A percentile compares a stretch with the other conserved stretches of the same genome.
Conservation (phyloP, 2,329 filamentous ascomycete species). For the Xylariomycetidae sp. region DNA sequence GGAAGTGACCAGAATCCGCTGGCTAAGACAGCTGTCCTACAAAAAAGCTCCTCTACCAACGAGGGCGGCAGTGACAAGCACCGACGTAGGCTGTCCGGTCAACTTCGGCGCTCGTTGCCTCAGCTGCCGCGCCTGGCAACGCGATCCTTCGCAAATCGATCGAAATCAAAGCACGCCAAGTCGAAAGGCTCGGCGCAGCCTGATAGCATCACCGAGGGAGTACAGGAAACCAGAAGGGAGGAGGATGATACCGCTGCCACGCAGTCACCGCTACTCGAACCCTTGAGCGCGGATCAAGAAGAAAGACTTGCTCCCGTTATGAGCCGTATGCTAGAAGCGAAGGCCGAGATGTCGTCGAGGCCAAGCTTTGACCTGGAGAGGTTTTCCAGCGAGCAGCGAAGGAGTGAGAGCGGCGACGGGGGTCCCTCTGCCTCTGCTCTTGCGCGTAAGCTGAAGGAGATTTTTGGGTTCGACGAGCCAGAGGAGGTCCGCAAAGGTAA, state of each 20-base stretch:
- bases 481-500: conserved; percentile 78
- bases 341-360: conserved; percentile 54
- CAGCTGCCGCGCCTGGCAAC: conserved; percentile 44
- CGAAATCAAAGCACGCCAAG: conserved; percentile 35
- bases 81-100: conserved; percentile 56
- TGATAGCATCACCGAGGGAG: conserved; percentile 13
- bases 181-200: conserved; percentile 31
- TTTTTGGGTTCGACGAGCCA: conserved; percentile 73
- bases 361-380: conserved; percentile 52
- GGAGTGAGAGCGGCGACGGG: conserved; percentile 26
- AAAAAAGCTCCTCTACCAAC: conserved; percentile 24
- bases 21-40: conserved; percentile 26
- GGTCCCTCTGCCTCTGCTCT: conserved; percentile 55
- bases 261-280: too few relatives aligned
- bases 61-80: conserved; percentile 35
- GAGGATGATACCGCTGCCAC: too few relatives aligned
- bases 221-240: not conserved
- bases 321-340: conserved; percentile 70
- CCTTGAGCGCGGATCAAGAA: conserved; percentile 22
- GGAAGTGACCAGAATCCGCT: too few relatives aligned
- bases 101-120: conserved; percentile 59
- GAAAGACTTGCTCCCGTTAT: conserved; percentile 62
- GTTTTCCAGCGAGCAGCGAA: conserved; percentile 33
- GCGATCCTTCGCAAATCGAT: conserved; percentile 33
- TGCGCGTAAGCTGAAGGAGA: conserved; percentile 68